Base-by-base conservation (phyloP, 2,329 filamentous ascomycete species). In the Fusarium verticillioides region DNA sequence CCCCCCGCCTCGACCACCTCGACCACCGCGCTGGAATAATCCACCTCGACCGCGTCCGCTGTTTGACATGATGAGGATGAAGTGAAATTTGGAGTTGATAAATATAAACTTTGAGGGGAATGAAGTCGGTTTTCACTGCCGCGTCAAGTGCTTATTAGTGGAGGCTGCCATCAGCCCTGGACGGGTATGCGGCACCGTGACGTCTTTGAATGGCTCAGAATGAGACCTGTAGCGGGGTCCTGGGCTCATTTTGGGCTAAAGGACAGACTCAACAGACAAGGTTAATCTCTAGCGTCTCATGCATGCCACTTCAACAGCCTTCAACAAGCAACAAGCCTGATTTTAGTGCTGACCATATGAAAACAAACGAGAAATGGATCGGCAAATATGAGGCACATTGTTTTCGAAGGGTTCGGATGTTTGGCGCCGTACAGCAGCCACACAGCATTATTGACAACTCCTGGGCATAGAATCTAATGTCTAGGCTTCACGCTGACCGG, bases 131-230 rank as follows among this genome's bases (percentile, higher is more conserved):
- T 46, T 46, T 52, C 19, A 50, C 10, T 30, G 12, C 13, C 19
- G n/a, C 21, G 19, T 53, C 26, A 42, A 39, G 47, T 30, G 19
- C 13, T 12, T 39, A 28, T 12, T 39, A 28, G 60, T 19, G 34
- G 58, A 16, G 18, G 19, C 34, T 28, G 21, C 36, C 21, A 37
- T 28, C 40, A 67, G 40, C 53, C 63, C 19, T 61, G 46, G 9
- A 52, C 63, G 53, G 64, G 15, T 67, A 67, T 46, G 16, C 64
- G 64, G 53, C 64, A 67, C 50, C 9, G 26, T 11, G 26, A 19
- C 26, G 18, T n/a, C 30, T 21, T 9, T 57, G 42, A 64, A 13
- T 47, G 59, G 58, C 19, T 7, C 16, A 37, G 18, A 42, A 19
- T 16, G 40, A 26, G 9, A 39, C 19, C 6, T 37, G 28, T 15